Evolutionary conservation across 768 basidiomycete genomes (phyloP), one percentile per base, ranked within the genome.

Genomic region (Lanmaoa rubissima): DNA sequence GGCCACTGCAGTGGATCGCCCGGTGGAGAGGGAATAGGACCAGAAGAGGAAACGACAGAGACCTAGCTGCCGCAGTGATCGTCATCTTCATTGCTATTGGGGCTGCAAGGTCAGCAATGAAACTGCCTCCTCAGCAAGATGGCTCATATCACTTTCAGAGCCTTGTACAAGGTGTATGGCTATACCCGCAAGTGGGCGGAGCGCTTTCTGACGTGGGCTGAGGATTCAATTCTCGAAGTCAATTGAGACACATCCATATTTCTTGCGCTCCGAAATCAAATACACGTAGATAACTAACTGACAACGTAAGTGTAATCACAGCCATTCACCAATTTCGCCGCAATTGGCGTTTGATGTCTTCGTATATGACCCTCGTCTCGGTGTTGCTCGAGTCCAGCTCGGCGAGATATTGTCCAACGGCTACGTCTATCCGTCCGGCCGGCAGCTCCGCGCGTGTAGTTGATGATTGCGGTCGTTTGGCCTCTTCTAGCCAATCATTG

Each of bases 161-260:
- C 90, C 12, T 65, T 92, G 32, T 82, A 79, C 65, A 80, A 87
- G 60, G 86, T 92, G 3, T 92, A 90, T 68, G 71, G 75, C 53
- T 65, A 86, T 34, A 91, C 88, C 2, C 78, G 87, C 65, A 74
- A 66, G 36, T 64, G 81, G 34, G 80, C 86, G 1, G 83, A 86
- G 64, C 78, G 82, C 24, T 52, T 87, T 21, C 75, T 92, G 35
- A 75, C 83, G 10, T 82, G 86, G 34, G 90, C 90, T 5, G 90
- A 92, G 66, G 86, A 90, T 69, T 86, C 84, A 3, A 92, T 92
- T 57, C 74, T 92, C 36, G 90, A 92, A 70, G 90, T 92, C 51
- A 79, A 78, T 60, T 82, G 69, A 76, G 49, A 21, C 28, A 53
- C 28, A 53, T 59, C 46, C 38, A 45, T 53, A 28, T 48, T 47